phyloP scores from a whole-genome alignment of 805 yeast species.

The Priceomyces haplophilus region DNA sequence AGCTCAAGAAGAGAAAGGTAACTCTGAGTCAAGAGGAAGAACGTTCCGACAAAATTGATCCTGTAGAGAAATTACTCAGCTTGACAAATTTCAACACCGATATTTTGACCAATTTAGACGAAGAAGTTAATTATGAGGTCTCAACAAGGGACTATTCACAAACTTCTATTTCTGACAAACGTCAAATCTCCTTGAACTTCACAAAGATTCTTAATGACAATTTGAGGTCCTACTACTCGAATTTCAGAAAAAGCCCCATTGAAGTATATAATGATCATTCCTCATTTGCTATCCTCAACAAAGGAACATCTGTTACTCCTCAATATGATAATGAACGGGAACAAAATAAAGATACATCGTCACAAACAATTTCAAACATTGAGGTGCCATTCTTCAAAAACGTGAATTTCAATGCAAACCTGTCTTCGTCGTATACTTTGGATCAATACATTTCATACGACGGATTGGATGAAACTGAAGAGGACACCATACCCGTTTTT shows the following conservation, averaged over 20 bases:
- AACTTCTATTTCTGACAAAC: constrained; percentile 6
- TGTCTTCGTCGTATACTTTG: constrained; percentile 24
- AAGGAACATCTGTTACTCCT: constrained; percentile 3
- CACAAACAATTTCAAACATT: constrained; percentile 1
- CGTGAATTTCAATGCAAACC: constrained; percentile 33
- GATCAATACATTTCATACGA: constrained; percentile 38
- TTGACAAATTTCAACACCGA: constrained; percentile 31
- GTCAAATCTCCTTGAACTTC: constrained; percentile 27
- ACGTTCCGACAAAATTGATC: constrained; percentile 36
- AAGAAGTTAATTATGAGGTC: constrained; percentile 12
- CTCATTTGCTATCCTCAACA: constrained; percentile 30
- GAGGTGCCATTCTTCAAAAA: constrained; percentile 36
- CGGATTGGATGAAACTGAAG: constrained; percentile 13
- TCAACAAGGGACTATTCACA: constrained; percentile 1
- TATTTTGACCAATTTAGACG: constrained; percentile 25
- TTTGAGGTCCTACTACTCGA: constrained; percentile 30
- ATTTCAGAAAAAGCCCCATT: constrained; percentile 25
- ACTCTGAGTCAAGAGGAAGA: constrained; percentile 8
- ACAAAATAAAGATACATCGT: constrained; percentile 1
- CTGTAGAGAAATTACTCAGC: constrained; percentile 40
- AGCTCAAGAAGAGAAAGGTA: constrained; percentile 8
- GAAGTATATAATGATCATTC: constrained; percentile 33
- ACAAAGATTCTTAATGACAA: constrained; percentile 39
- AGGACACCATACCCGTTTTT: constrained; percentile 5
- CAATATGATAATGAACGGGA: constrained; percentile 12